Conservation (phyloP, 352 stramenopile species). For the Phytophthora ramorum region DNA sequence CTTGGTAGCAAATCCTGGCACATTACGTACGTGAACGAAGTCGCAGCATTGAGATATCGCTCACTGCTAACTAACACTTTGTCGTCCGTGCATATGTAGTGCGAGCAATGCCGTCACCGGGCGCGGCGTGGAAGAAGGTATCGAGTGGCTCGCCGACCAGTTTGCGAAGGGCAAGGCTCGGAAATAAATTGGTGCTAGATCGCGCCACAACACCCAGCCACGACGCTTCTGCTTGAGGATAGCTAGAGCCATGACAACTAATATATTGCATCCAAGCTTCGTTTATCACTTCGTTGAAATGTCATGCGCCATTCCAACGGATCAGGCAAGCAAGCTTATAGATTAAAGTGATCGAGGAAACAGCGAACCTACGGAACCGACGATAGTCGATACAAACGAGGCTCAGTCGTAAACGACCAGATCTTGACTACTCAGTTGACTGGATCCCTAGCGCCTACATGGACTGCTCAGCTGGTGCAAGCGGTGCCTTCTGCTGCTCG, state of each 20-base stretch:
- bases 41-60: neutral
- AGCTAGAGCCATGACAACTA: constrained; percentile 19
- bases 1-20: constrained; percentile 85
- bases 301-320: neutral
- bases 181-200: constrained; percentile 40
- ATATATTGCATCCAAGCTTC: constrained; percentile 19
- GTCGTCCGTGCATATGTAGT: constrained; percentile 31
- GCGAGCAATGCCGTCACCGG: constrained; percentile 86
- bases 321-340: constrained; percentile 10
- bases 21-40: constrained; percentile 65
- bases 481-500: constrained; percentile 56
- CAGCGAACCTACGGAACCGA: neutral
- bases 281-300: constrained; percentile 3
- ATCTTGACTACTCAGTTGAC: neutral
- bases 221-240: constrained; percentile 3
- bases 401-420: neutral
- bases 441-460: constrained; percentile 41
- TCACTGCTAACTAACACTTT: constrained; percentile 1
- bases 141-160: constrained; percentile 84
- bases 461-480: constrained; percentile 38
- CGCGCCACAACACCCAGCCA: constrained; percentile 5
- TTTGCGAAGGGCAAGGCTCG: constrained; percentile 68
- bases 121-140: constrained; percentile 79
- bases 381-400: neutral
- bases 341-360: constrained; percentile 5